Percentiles rank a stretch among this genome's conserved stretches.
phyloP scores from a whole-genome alignment of 2,329 filamentous ascomycete species.

The Grosmannia clavigera region DNA sequence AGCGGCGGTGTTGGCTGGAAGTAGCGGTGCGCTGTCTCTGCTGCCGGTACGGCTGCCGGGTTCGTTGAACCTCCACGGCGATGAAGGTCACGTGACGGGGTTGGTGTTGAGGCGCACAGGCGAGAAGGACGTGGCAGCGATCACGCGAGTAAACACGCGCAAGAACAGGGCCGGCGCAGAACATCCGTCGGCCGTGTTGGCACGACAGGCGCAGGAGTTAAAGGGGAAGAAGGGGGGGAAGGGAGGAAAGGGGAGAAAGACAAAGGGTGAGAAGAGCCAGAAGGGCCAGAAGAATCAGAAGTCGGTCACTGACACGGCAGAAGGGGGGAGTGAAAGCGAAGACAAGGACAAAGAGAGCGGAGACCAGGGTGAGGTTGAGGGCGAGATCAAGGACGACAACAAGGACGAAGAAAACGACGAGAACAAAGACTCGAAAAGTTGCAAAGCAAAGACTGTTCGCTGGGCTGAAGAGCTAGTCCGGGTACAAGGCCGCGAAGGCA shows the following conservation, averaged over 20 bases:
- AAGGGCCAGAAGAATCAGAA: conserved; percentile 14
- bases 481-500: conserved; percentile 13
- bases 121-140: conserved; percentile 28
- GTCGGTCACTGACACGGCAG: neutral
- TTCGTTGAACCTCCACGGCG: conserved; percentile 15
- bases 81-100: conserved; percentile 13
- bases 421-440: neutral
- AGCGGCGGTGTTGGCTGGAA: neutral
- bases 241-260: conserved; percentile 10
- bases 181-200: conserved; percentile 19
- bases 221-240: neutral
- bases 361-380: neutral
- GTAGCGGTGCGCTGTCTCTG: conserved; percentile 12
- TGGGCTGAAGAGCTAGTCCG: conserved; percentile 21
- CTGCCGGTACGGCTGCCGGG: conserved; percentile 21
- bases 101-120: conserved; percentile 18
- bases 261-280: conserved; percentile 1
- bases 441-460: conserved; percentile 18
- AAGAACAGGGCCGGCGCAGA: conserved; percentile 30
- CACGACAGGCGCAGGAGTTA: conserved; percentile 9
- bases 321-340: neutral
- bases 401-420: neutral
- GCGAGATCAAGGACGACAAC: neutral
- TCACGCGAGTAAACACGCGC: conserved; percentile 31
- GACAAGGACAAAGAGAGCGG: neutral